Base-by-base conservation (phyloP, 352 stramenopile species). In the Pythium plurisporium region DNA sequence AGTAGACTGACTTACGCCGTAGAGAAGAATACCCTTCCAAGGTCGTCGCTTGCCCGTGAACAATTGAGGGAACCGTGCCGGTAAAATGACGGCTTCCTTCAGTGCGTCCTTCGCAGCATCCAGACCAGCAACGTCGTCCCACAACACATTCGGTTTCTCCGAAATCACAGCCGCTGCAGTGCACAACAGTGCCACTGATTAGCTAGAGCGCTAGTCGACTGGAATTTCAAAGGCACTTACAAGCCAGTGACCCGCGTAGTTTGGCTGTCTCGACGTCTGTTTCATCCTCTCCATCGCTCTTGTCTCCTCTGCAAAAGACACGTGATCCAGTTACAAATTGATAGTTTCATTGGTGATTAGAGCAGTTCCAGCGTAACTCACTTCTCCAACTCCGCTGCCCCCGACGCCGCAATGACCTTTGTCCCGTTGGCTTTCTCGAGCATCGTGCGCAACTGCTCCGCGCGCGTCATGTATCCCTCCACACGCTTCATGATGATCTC, bases 71-170 rank as follows among this genome's bases (percentile, higher is more conserved):
- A 99, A 99, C 17, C 86, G 77, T 5, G 85, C 82, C 22, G 97
- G 96, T 30, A 99, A 72, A 55, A 99, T 99, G 9, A 99, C 95
- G n/a, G 95, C 96, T 68, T 99, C 97, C 67, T 99, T 99, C n/a
- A 99, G 67, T 17, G 94, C 89, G 29, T 98, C 94, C 65, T 99
- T 99, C 0, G 97, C 97, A 33, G 79, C 76, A 43, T 98, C 95
- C 23, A 99, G 71, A 38, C 97, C 97, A 26, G 97, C 97, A 17
- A 99, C 96, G 65, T 99, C 97, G 25, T 98, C 89, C 91, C 91
- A 98, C 57, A 97, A 97, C 15, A 99, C 88, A 69, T 98, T 97
- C 0, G 96, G 96, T 53, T 96, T 96, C 59, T 96, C 87, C 5
- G 79, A 76, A 15, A 96, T 71, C 27, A 96, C 79, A 36, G 84